These are phyloP conservation scores for Clitoria ternatea DNA, from an alignment of 306 rosid species.

Conservation along the genomic window DNA sequence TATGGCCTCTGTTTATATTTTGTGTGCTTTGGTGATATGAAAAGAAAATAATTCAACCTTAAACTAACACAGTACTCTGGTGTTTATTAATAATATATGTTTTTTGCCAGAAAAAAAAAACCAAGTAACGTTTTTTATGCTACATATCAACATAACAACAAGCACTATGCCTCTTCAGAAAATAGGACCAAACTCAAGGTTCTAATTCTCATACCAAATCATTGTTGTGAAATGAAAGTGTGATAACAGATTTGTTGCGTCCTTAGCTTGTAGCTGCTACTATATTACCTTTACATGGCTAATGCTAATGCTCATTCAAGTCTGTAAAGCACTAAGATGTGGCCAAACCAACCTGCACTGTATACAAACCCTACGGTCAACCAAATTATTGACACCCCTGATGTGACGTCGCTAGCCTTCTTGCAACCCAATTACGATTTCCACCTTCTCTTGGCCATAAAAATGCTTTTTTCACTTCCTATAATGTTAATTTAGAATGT, in stretches of 20 bases:
- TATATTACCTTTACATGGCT: constrained; percentile 15
- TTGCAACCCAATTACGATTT: constrained; percentile 9
- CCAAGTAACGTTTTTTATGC: no score
- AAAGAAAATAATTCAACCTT: no score
- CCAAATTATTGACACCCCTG: not conserved
- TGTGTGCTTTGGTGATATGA: no score
- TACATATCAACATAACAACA: not conserved
- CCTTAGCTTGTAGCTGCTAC: not conserved
- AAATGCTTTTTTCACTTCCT: not conserved
- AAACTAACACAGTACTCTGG: no score
- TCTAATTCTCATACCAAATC: not conserved
- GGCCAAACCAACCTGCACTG: not conserved
- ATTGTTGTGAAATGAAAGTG: not conserved
- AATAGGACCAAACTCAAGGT: not conserved
- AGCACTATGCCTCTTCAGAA: not conserved
- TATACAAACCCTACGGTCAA: constrained; percentile 8
- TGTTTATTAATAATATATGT: no score
- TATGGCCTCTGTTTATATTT: no score
- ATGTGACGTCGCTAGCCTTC: constrained; percentile 27
- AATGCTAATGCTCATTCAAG: not conserved
- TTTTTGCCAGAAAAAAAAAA: no score
- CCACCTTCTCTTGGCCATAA: not conserved
- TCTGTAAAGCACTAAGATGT: constrained; percentile 12
- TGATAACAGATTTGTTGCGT: not conserved
- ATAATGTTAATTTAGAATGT: no score